Evolutionary conservation across 83 land plant genomes (phyloP).

Genomic region (Picea abies): DNA sequence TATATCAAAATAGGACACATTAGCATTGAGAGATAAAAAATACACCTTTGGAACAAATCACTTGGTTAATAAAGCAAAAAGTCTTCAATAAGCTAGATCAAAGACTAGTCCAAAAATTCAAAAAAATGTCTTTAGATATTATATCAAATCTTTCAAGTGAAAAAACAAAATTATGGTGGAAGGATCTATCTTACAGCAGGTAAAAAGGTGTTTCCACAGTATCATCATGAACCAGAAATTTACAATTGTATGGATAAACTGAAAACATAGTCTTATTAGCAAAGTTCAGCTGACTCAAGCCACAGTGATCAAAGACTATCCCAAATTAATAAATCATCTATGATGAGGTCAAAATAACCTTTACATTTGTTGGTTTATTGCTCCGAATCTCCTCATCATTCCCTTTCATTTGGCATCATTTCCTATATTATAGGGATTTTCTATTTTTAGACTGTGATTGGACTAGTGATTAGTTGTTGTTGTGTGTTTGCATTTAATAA

Average conservation of each 20-base stretch:
- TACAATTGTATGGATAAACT: not conserved
- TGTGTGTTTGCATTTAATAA: too few relatives aligned
- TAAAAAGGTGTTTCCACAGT: not conserved
- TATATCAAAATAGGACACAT: not conserved
- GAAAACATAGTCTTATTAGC: not conserved
- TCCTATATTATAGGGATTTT: too few relatives aligned
- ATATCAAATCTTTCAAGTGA: not conserved
- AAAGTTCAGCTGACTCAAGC: not conserved
- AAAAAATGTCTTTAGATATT: not conserved
- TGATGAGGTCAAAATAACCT: not conserved
- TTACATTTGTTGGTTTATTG: not conserved
- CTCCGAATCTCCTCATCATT: too few relatives aligned
- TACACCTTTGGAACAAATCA: not conserved
- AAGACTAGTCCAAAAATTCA: not conserved
- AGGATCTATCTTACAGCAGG: slow-evolving; percentile 5
- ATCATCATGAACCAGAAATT: not conserved
- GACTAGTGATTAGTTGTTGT: too few relatives aligned
- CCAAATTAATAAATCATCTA: not conserved
- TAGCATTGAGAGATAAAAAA: not conserved
- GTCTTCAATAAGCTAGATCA: not conserved
- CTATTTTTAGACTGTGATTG: too few relatives aligned
- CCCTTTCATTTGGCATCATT: too few relatives aligned
- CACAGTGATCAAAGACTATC: not conserved
- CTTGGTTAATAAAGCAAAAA: not conserved
- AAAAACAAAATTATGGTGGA: not conserved